Evolutionary conservation across 2,329 filamentous ascomycete genomes (phyloP), one percentile per base, ranked within the genome.

Genomic region (Neonectria ditissima): DNA sequence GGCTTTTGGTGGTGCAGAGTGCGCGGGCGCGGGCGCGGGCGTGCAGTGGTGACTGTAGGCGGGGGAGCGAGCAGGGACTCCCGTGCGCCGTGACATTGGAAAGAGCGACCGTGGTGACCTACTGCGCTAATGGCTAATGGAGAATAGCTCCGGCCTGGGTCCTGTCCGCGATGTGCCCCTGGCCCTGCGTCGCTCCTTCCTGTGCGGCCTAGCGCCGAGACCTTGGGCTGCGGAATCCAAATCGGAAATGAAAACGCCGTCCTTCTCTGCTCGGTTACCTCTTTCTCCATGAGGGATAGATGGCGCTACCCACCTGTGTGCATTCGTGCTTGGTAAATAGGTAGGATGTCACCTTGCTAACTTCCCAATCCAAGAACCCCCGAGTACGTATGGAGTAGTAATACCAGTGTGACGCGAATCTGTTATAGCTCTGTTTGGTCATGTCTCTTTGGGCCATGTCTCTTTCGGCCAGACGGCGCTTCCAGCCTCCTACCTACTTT

Each of bases 201-300:
- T 52, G 43, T 65, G 54, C 24, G 52, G 58, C 64, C 59, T 66
- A 52, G 56, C 37, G 41, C 51, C 30, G 14, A 28, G 30, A 44
- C 37, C 52, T 30, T 37, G 37, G 55, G 52, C 26, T 47, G 53
- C 26, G 54, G 48, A 54, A 50, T 62, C 60, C 65, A 56, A 59
- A 63, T 63, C 53, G 63, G 60, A 64, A 68, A 68, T 68, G 66
- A 66, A 60, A 43, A 56, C 39, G 43, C 58, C 32, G 44, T 55
- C 51, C 22, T 62, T 30, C 30, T 47, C 43, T 22, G 50, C 30
- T 62, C 45, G 53, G 37, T 58, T 60, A 48, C 55, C 50, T 50
- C 52, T 48, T 48, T 45, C 50, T 66, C 30, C 43, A 62, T 65
- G 56, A 16, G 54, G 45, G 43, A 37, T 34, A 62, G 26, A 52